Evolutionary conservation across 169 alveolate genomes (phyloP), one percentile per base, ranked within the genome.

Genomic region (Plasmodium cynomolgi): DNA sequence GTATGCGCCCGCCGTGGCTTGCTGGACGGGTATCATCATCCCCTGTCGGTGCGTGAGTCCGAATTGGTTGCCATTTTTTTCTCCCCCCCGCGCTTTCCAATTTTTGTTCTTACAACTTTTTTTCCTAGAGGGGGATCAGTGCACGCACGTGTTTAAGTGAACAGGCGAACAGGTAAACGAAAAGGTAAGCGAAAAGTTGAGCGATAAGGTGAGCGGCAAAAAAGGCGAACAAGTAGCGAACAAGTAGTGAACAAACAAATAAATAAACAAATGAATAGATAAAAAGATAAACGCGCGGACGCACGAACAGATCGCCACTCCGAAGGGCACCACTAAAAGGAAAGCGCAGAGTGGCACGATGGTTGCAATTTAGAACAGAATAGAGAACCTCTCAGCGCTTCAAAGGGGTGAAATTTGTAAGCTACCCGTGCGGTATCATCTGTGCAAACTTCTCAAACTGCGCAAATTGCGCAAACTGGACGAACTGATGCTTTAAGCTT

Each of bases 81-180:
- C 37, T 68, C 39, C 77, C 11, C 11, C 37, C 37, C 17, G 39
- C 77, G 77, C 37, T 20, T 2, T 9, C 41, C 3, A 26, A 26
- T 68, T 26, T 68, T 68, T 68, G 77, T 68, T 68, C 77, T 68
- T 68, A 68, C 77, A 68, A 68, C 77, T 68, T 68, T 68, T 68
- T 68, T 68, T 68, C 20, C 37, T 2, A 23, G 15, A 3, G 11
- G 39, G n/a, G 37, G n/a, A 20, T 26, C 1, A 7, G 15, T 68
- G 77, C 37, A 13, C 77, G 37, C 56, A 75, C 15, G 34, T 75
- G 26, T 4, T 26, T 34, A 75, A n/a, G 56, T 75, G 58, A 39
- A 75, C 13, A 5, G 33, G 44, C 8, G 44, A 37, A 37, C 44
- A 37, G 44, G 9, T 37, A 0, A 37, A 17, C 54, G 54, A 41